Base-by-base conservation (phyloP, 75 land plant genomes). In the Selaginella tamariscina region DNA sequence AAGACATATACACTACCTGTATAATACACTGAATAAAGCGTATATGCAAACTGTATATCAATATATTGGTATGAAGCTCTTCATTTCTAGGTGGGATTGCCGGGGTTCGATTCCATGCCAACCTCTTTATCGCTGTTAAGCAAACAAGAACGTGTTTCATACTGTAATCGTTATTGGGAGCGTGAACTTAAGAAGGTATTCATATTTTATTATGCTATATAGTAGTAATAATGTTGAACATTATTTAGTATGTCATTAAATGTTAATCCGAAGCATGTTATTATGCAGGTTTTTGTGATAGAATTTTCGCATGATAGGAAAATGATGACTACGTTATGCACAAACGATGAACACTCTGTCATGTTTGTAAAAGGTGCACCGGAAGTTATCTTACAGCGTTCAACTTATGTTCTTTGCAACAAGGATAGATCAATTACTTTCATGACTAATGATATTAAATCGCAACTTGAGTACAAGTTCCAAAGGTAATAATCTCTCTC, bases 91-190 rank as follows among this genome's bases (percentile, higher is more conserved):
- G 88, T 94, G 78, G 98, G 98, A 32, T 79, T 94, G 71, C 98
- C 98, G 70, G 98, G 98, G 60, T 94, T 87, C 77, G 85, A 89
- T 74, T 94, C 98, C 1, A 89, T 94, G 98, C 96, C 98, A 32
- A 82, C 96, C 59, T 87, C 98, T 57, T 68, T 94, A 32, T 82
- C 82, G 65, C 82, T 89, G 85, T 72, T 94, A 57, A 94, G 85
- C 77, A 89, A 85, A 69, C 86, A 82, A 66, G 98, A 94, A 73
- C 86, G 98, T 64, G 96, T 86, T 60, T 85, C 98, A 2, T 94
- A 94, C 65, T 94, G 98, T 79, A 94, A 94, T 70, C 88, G 78
- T 28, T 82, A 94, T 56, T 94, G 98, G 98, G 98, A 94, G 65
- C 79, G 80, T 68, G 83, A 94, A 56, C 89, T 94, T 55, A 89